Evolutionary conservation across 2,329 filamentous ascomycete species (phyloP).

Genomic region (Cercospora brassicicola): DNA sequence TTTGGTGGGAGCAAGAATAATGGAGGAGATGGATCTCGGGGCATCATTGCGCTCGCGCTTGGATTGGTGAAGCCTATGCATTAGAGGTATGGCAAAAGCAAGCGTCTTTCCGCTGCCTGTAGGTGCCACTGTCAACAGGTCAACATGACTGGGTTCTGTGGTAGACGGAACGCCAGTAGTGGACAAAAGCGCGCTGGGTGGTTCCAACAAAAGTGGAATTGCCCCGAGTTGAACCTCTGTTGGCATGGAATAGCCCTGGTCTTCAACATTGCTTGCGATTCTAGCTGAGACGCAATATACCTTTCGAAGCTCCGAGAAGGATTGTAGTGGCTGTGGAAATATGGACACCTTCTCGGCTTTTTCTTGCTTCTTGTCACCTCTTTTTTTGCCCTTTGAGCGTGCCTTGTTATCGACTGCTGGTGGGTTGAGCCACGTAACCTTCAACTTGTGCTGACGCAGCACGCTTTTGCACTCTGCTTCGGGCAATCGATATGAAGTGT

Average conservation of each 20-base stretch:
- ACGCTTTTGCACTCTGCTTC: constrained; percentile 34
- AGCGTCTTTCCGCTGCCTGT: constrained; percentile 97
- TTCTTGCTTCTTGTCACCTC: constrained; percentile 38
- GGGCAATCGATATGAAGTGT: neutral
- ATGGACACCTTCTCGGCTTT: constrained; percentile 57
- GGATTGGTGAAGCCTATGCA: constrained; percentile 65
- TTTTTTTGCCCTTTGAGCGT: constrained; percentile 50
- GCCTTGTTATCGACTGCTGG: constrained; percentile 42
- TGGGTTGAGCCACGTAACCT: constrained; percentile 36
- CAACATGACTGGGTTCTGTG: constrained; percentile 46
- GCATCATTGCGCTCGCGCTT: constrained; percentile 28
- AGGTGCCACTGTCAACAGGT: constrained; percentile 86
- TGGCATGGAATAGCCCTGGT: constrained; percentile 82
- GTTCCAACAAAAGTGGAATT: constrained; percentile 70
- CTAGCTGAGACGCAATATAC: constrained; percentile 72
- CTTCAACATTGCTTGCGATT: constrained; percentile 73
- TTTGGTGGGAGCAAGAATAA: constrained; percentile 53
- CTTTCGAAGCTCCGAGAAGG: constrained; percentile 70
- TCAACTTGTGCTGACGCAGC: constrained; percentile 40
- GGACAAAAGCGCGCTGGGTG: constrained; percentile 53
- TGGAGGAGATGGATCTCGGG: constrained; percentile 37
- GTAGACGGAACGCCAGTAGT: constrained; percentile 34
- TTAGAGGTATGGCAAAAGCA: constrained; percentile 83
- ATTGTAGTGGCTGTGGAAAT: constrained; percentile 75
- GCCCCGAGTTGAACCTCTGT: constrained; percentile 92